Conservation (phyloP, 2,329 filamentous ascomycete species). For the Eutypella sp. region DNA sequence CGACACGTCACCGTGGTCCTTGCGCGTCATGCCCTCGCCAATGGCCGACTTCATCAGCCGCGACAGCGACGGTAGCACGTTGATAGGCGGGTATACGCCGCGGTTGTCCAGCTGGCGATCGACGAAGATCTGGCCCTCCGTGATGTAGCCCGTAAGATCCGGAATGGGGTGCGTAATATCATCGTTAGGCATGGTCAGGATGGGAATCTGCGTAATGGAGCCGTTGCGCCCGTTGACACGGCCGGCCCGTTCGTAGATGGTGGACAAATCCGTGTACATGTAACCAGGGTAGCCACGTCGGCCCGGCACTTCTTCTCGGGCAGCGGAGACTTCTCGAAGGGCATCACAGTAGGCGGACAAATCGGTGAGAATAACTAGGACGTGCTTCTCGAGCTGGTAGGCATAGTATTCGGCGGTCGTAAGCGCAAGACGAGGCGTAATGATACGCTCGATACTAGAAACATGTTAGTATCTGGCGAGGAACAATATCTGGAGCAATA, state of each 20-base stretch:
- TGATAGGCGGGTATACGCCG: conserved; percentile 97
- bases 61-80: conserved; percentile 93
- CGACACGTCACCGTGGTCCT: conserved; percentile 96
- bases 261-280: conserved; percentile 99
- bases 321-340: conserved; percentile 95
- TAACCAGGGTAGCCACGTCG: conserved; percentile 99
- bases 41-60: conserved; percentile 99
- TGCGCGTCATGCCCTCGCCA: conserved; percentile 91
- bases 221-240: conserved; percentile 96
- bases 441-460: conserved; percentile 93
- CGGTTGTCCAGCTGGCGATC: conserved; percentile 93
- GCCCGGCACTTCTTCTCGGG: conserved; percentile 96
- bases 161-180: conserved; percentile 99
- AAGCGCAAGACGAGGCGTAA: conserved; percentile 94
- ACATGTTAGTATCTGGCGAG: conserved; percentile 11
- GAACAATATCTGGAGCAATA: neutral
- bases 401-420: conserved; percentile 99
- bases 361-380: conserved; percentile 97
- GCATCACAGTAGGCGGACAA: conserved; percentile 97
- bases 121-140: conserved; percentile 96
- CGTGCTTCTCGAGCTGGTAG: conserved; percentile 99
- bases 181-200: conserved; percentile 99
- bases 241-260: conserved; percentile 97
- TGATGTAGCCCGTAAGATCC: conserved; percentile 98
- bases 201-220: conserved; percentile 98